Percentiles rank a stretch among this genome's conserved stretches.
phyloP scores from a whole-genome alignment of 352 stramenopile species.

The Phytophthora cajani region DNA sequence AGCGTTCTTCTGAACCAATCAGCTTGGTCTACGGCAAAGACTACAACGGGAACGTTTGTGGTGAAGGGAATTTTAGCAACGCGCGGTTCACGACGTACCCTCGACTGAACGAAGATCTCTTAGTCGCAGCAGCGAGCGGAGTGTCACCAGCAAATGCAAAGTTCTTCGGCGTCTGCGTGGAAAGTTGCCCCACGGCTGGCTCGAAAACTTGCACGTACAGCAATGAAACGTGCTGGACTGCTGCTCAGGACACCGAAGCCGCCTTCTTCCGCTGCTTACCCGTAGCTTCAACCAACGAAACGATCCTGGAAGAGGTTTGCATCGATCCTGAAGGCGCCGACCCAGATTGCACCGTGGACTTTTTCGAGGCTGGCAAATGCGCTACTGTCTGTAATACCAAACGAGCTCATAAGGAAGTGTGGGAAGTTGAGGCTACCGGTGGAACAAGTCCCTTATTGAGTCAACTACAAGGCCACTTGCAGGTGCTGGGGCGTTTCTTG shows the following conservation, averaged over 20 bases:
- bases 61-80: slow-evolving; percentile 46
- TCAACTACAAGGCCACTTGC: slow-evolving; percentile 68
- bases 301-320: slow-evolving; percentile 60
- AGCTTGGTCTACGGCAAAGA: slow-evolving; percentile 85
- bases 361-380: slow-evolving; percentile 45
- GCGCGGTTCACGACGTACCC: slow-evolving; percentile 75
- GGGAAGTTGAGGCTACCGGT: slow-evolving; percentile 57
- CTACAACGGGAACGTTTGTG: slow-evolving; percentile 85
- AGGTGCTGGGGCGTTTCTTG: slow-evolving; percentile 72
- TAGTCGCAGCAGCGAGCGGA: slow-evolving; percentile 46
- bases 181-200: slow-evolving; percentile 54
- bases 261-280: slow-evolving; percentile 83
- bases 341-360: slow-evolving; percentile 52
- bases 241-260: slow-evolving; percentile 53
- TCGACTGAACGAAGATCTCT: slow-evolving; percentile 81
- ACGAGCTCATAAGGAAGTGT: slow-evolving; percentile 70
- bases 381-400: slow-evolving; percentile 66
- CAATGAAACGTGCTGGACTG: slow-evolving; percentile 69
- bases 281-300: slow-evolving; percentile 68
- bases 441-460: slow-evolving; percentile 66
- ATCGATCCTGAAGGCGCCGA: slow-evolving; percentile 67
- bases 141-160: slow-evolving; percentile 57
- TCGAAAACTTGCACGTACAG: slow-evolving; percentile 77
- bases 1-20: background rate
- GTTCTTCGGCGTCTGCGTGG: slow-evolving; percentile 89